These are phyloP conservation scores for Cyberlindnera misumaiensis DNA, from an alignment of 805 yeast species.

Conservation along the genomic window DNA sequence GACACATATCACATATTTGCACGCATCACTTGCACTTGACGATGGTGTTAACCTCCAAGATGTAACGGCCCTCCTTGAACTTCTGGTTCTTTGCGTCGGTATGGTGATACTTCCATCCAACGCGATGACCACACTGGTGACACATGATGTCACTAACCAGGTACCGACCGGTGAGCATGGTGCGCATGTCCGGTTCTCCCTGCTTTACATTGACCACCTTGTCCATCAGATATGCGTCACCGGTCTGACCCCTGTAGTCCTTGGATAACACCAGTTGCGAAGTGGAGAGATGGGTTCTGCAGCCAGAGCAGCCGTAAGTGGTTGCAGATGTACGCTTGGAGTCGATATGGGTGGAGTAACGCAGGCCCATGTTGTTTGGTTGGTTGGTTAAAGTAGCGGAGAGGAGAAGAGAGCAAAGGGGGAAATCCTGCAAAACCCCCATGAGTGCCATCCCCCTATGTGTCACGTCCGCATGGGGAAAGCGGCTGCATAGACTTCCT, in stretches of 20 bases:
- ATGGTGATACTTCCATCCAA: slow-evolving; percentile 60
- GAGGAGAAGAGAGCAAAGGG: not conserved
- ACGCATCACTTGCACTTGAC: slow-evolving; percentile 20
- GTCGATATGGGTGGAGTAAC: slow-evolving; percentile 36
- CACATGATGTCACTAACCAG: slow-evolving; percentile 51
- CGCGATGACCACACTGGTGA: slow-evolving; percentile 42
- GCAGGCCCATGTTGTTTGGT: slow-evolving; percentile 36
- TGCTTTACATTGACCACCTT: slow-evolving; percentile 40
- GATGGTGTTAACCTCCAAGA: slow-evolving; percentile 34
- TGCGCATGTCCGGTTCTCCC: slow-evolving; percentile 24
- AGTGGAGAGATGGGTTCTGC: slow-evolving; percentile 36
- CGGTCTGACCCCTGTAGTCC: slow-evolving; percentile 51
- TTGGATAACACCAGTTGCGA: slow-evolving; percentile 31
- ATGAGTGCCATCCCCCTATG: not conserved
- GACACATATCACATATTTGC: not conserved
- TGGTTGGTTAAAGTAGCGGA: not conserved
- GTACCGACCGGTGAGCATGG: slow-evolving; percentile 57
- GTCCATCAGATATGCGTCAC: slow-evolving; percentile 51
- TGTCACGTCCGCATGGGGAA: not conserved
- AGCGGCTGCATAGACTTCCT: not conserved
- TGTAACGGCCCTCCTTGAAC: slow-evolving; percentile 56
- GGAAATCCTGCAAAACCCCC: too few species aligned
- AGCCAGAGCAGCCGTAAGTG: slow-evolving; percentile 31
- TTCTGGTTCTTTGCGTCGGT: slow-evolving; percentile 39
- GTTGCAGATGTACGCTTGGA: slow-evolving; percentile 25